Base-by-base conservation (phyloP, 371 early-diverging fungal genomes). In the Mucor ambiguus region DNA sequence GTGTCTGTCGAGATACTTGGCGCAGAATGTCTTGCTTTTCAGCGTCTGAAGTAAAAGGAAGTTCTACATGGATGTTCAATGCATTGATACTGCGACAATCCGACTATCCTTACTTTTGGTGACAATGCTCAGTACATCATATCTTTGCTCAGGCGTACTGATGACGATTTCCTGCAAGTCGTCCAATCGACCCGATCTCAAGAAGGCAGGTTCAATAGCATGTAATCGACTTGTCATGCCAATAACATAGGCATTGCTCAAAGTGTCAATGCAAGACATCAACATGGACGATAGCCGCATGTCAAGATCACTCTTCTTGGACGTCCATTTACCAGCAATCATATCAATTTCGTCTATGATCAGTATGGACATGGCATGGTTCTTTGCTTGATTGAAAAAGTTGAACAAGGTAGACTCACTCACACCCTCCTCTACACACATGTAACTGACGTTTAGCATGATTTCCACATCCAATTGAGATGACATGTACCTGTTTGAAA, bases 1-100 rank as follows among this genome's bases (percentile, higher is more conserved):
- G 99, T 0, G 98, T 97, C 63, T 92, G 91, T 58, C 92, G 82
- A 4, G 99, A 93, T 28, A 99, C 88, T 69, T 90, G 82, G 63
- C 85, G 87, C 33, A 99, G 76, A 60, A 90, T 87, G 1, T 60
- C 67, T 1, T 63, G 52, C 12, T 81, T 69, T 35, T 88, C 77
- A 7, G 79, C 64, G 10, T 77, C 67, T 26, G 83, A 82, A 29
- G 71, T 68, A 63, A 87, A 81, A 9, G 89, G 87, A 28, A 89
- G 65, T 24, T 82, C 89, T 89, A 71, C 14, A 58, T 16, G 32
- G 11, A 28, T 56, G 55, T 24, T 41, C n/a, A 60, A 24, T 32
- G 52, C 52, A 28, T 16, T 14, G 26, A 35, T 1, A 1, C 16
- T 0, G 4, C 28, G 0, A 11, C 14, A 7, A 24, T 52, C 6